Evolutionary conservation across 164 flowering plant species (phyloP).

Genomic region (Akebia trifoliata): DNA sequence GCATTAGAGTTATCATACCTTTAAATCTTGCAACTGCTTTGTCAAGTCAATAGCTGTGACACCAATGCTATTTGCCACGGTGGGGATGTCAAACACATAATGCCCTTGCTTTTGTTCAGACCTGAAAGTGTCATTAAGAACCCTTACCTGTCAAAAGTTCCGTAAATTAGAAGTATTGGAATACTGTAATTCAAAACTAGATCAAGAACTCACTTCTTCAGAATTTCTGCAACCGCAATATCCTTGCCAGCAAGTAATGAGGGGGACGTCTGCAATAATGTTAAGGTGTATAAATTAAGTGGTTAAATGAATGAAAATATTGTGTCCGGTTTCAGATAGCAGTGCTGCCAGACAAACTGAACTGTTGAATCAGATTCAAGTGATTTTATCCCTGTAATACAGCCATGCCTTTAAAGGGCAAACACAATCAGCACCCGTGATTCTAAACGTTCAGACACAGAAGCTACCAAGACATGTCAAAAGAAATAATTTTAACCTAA

Average conservation of each 20-base stretch:
- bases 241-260: constrained; percentile 62
- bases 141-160: background rate
- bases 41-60: constrained; percentile 41
- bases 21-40: constrained; percentile 56
- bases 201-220: constrained; percentile 52
- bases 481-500: background rate
- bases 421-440: constrained; percentile 2
- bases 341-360: background rate
- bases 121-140: constrained; percentile 36
- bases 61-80: constrained; percentile 65
- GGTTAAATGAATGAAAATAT: background rate
- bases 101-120: constrained; percentile 74
- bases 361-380: background rate
- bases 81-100: constrained; percentile 75
- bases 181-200: background rate
- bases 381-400: too few species aligned
- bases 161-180: constrained; percentile 5
- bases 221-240: constrained; percentile 56
- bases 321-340: too few species aligned
- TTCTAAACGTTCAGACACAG: background rate
- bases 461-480: background rate
- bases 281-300: background rate
- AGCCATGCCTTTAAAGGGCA: too few species aligned
- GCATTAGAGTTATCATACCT: constrained; percentile 40
- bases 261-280: constrained; percentile 63